Base-by-base conservation (phyloP, 352 stramenopile genomes). In the Pythium aquatile region DNA sequence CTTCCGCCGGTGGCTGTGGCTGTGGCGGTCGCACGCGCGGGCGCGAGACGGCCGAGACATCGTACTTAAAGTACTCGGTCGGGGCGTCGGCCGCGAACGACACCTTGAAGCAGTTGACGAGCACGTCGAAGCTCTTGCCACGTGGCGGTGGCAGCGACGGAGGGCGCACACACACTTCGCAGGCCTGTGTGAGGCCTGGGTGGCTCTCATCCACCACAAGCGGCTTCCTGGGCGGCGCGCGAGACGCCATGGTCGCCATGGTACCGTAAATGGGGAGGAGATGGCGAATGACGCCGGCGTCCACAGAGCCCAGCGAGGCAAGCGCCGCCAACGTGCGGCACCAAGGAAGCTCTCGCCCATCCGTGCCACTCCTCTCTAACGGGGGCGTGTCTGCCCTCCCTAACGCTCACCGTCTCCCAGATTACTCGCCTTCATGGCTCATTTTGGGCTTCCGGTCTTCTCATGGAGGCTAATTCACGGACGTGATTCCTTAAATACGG, bases 1-100 rank as follows among this genome's bases (percentile, higher is more conserved):
- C 48, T 8, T 39, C 48, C 48, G n/a, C 14, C 37, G 48, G 6
- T 33, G 48, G 11, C 6, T 9, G 28, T 2, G 3, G 49, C 17
- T 9, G 28, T 2, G 3, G 49, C 17, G 30, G 33, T 14, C 32
- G 52, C 1, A 20, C n/a, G 7, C 30, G 29, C 51, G 28, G 51
- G 16, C 33, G 52, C 2, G 28, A 17, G 4, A 49, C 28, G 14
- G 30, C 49, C n/a, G 53, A 24, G 11, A 68, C 54, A 17, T 68
- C 61, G 61, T 68, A 62, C 44, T 58, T 57, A 46, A 68, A 68
- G 40, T 44, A 68, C 53, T 68, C 61, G 3, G 13, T 39, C 17
- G 61, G 42, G 2, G 5, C 54, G 40, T 35, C 13, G n/a, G 5
- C 4, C 0, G 1, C 26, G 10, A 59, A 48, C 2, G 5, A 6